A percentile compares a stretch with the other conserved stretches of the same genome.
Conservation (phyloP, 345 rosid species). For the Citrus sinensis region DNA sequence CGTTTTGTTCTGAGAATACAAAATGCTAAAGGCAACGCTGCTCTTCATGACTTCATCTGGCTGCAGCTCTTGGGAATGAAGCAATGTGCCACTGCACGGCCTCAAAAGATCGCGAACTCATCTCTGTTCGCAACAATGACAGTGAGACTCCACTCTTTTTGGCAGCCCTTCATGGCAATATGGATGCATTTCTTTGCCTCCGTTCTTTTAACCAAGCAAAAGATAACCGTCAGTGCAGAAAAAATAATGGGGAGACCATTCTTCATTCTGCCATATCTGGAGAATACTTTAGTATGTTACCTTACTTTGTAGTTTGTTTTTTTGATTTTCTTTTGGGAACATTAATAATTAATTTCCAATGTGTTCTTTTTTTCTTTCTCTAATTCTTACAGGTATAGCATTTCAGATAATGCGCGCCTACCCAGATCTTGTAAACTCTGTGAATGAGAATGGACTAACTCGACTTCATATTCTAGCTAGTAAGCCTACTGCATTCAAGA, state of each 20-base stretch:
- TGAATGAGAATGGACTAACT: neutral
- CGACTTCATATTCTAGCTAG: neutral
- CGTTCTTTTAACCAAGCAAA: neutral
- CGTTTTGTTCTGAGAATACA: neutral
- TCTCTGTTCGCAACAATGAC: constrained; percentile 24
- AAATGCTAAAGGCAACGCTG: constrained; percentile 27
- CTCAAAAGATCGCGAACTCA: neutral
- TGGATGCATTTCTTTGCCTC: constrained; percentile 32
- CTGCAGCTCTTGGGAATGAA: constrained; percentile 33
- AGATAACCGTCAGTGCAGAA: neutral
- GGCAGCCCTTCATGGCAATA: constrained; percentile 35
- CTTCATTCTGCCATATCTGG: constrained; percentile 28
- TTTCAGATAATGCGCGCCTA: neutral
- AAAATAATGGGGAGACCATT: constrained; percentile 17
- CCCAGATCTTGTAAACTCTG: neutral
- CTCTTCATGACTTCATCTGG: constrained; percentile 25
- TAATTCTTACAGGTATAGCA: no score
- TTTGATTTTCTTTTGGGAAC: no score
- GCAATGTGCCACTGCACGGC: constrained; percentile 31
- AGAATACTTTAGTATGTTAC: constrained; percentile 19
- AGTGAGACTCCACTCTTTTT: constrained; percentile 39
- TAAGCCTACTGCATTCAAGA: neutral
- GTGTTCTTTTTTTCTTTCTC: no score
- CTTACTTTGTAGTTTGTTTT: no score
- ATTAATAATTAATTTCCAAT: no score